Conservation (phyloP, 2,329 filamentous ascomycete genomes). For the Trichoderma hamatum region DNA sequence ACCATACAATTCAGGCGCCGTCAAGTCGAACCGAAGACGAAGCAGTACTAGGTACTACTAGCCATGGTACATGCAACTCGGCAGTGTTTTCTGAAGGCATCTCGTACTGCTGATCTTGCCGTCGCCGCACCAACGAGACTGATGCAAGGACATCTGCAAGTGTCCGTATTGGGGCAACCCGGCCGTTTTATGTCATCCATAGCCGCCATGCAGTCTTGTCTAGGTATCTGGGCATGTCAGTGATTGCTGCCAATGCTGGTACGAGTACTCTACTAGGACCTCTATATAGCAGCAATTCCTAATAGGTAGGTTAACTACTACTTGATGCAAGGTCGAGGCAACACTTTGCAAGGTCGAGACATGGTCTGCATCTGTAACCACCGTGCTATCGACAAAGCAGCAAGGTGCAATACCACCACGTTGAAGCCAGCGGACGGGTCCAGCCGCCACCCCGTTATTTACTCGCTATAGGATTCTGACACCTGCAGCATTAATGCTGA, state of each 20-base stretch:
- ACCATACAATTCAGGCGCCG: background rate
- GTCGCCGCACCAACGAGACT: background rate
- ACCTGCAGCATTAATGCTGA: conserved; percentile 1
- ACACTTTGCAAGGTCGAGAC: background rate
- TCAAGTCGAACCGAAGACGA: background rate
- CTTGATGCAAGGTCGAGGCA: background rate
- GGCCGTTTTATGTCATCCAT: background rate
- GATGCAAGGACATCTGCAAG: background rate
- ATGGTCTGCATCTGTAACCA: background rate
- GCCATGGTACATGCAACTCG: no score
- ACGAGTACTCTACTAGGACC: background rate
- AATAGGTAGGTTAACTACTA: background rate
- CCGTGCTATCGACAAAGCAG: background rate
- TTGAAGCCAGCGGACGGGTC: background rate
- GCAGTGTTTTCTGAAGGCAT: background rate
- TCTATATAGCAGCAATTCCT: background rate
- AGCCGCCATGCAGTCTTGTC: background rate
- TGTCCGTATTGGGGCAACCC: background rate
- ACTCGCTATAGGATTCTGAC: conserved; percentile 5
- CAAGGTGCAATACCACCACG: background rate
- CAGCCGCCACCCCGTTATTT: background rate
- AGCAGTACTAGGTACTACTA: background rate
- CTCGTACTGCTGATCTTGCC: background rate
- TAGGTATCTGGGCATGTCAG: background rate
- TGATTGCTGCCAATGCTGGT: background rate